Percentiles rank a stretch among this genome's conserved stretches.
Conservation (phyloP, 2,329 filamentous ascomycete species). For the Xylaria sp. region DNA sequence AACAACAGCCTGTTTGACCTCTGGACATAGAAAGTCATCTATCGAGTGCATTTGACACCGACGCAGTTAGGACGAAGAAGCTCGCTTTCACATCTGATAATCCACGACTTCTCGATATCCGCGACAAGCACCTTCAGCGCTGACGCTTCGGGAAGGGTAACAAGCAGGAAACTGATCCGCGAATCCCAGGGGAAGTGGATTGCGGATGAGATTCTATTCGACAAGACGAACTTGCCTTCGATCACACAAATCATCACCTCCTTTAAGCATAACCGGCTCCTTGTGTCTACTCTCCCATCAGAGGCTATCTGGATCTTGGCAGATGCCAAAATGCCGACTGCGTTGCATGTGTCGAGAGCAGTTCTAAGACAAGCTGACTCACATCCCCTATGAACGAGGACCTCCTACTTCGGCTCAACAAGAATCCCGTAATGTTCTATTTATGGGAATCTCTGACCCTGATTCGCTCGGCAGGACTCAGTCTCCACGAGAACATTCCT, state of each 20-base stretch:
- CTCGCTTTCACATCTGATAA: conserved; percentile 41
- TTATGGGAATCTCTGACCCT: conserved; percentile 5
- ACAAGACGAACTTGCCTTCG: neutral
- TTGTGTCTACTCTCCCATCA: neutral
- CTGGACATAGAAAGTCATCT: conserved; percentile 37
- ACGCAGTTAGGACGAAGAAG: conserved; percentile 14
- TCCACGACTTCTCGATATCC: conserved; percentile 41
- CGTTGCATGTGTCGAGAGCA: conserved; percentile 1
- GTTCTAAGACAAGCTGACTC: neutral
- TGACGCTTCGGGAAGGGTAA: conserved; percentile 31
- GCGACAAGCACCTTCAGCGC: conserved; percentile 36
- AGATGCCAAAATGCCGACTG: neutral
- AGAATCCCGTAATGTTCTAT: conserved; percentile 6
- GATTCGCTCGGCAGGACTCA: conserved; percentile 10
- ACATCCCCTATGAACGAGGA: conserved; percentile 8
- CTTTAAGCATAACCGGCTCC: conserved; percentile 5
- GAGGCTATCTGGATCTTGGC: conserved; percentile 19
- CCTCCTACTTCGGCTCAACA: conserved; percentile 9
- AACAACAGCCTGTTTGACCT: conserved; percentile 48
- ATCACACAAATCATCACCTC: conserved; percentile 18
- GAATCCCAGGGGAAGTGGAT: neutral
- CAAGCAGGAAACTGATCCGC: conserved; percentile 3
- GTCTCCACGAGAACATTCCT: neutral
- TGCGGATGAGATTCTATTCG: conserved; percentile 1
- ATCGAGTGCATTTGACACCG: conserved; percentile 32